These are phyloP conservation scores for Cyphellophora attinorum DNA, from an alignment of 2,329 filamentous ascomycete species.

Conservation along the genomic window DNA sequence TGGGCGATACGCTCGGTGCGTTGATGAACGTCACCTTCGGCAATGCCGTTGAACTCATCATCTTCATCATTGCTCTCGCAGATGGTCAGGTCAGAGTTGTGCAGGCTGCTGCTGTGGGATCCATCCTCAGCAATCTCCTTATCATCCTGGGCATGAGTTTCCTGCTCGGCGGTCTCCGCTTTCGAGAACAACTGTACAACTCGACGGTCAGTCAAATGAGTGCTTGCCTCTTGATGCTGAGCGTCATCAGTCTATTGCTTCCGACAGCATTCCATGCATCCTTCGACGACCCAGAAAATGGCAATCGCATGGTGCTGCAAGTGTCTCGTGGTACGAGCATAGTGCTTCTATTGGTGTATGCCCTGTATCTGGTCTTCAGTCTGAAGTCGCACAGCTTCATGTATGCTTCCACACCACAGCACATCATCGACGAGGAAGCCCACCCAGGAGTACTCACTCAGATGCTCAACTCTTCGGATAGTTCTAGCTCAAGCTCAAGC, in stretches of 20 bases:
- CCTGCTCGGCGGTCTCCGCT: constrained; percentile 74
- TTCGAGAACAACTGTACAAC: constrained; percentile 90
- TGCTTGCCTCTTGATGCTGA: constrained; percentile 80
- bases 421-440: constrained; percentile 84
- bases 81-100: constrained; percentile 84
- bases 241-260: constrained; percentile 78
- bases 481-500: constrained; percentile 40
- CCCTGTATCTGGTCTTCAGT: constrained; percentile 79
- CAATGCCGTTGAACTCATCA: constrained; percentile 71
- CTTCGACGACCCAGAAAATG: constrained; percentile 53
- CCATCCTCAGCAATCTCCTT: constrained; percentile 78
- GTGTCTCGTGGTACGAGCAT: constrained; percentile 87
- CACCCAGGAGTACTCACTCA: constrained; percentile 75
- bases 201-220: constrained; percentile 95
- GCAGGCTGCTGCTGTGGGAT: constrained; percentile 80
- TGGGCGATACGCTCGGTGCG: constrained; percentile 65
- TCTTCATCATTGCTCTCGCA: constrained; percentile 69
- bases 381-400: constrained; percentile 86
- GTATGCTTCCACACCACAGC: constrained; percentile 85
- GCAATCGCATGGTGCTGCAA: constrained; percentile 64
- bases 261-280: constrained; percentile 91
- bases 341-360: constrained; percentile 70
- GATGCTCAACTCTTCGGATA: constrained; percentile 62
- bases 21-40: constrained; percentile 70
- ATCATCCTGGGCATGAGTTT: constrained; percentile 90